Evolutionary conservation across 106 monocot genomes (phyloP).

Genomic region (Amphibolis antarctica): DNA sequence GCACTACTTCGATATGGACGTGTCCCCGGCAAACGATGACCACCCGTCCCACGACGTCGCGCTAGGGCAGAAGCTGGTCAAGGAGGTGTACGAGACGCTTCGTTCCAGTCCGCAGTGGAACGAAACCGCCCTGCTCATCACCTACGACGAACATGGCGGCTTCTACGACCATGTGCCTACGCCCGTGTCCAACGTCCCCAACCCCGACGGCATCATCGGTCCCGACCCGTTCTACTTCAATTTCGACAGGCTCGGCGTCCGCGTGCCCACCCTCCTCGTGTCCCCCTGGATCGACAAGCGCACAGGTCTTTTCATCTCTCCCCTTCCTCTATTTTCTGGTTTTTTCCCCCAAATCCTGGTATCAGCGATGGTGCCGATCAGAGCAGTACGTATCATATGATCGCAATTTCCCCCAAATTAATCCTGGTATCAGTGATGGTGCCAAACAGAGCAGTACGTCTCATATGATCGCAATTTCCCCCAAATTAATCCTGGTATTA

Average conservation of each 20-base stretch:
- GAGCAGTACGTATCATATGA: too few species aligned
- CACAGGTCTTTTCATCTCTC: slow-evolving; percentile 4
- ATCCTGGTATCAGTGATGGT: too few species aligned
- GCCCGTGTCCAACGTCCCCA: slow-evolving; percentile 62
- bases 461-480: too few species aligned
- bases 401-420: too few species aligned
- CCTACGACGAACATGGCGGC: slow-evolving; percentile 86
- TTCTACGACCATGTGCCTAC: slow-evolving; percentile 91
- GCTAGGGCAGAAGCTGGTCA: slow-evolving; percentile 54
- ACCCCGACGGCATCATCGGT: slow-evolving; percentile 75
- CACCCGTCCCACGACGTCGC: slow-evolving; percentile 86
- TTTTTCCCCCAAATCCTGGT: too few species aligned
- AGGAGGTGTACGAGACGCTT: slow-evolving; percentile 76
- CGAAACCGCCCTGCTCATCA: slow-evolving; percentile 67
- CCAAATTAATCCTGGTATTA: too few species aligned
- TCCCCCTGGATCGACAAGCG: slow-evolving; percentile 74
- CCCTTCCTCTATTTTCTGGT: too few species aligned
- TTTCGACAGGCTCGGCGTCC: slow-evolving; percentile 66
- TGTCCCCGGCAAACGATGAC: slow-evolving; percentile 64
- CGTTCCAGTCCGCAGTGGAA: slow-evolving; percentile 82
- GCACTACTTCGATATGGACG: slow-evolving; percentile 52
- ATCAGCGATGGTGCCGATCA: too few species aligned
- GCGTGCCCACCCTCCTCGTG: slow-evolving; percentile 65
- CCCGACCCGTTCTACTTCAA: slow-evolving; percentile 74
- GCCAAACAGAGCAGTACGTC: too few species aligned